Percentiles rank a stretch among this genome's conserved stretches.
Conservation (phyloP, 768 basidiomycete species). For the Suillus subluteus region DNA sequence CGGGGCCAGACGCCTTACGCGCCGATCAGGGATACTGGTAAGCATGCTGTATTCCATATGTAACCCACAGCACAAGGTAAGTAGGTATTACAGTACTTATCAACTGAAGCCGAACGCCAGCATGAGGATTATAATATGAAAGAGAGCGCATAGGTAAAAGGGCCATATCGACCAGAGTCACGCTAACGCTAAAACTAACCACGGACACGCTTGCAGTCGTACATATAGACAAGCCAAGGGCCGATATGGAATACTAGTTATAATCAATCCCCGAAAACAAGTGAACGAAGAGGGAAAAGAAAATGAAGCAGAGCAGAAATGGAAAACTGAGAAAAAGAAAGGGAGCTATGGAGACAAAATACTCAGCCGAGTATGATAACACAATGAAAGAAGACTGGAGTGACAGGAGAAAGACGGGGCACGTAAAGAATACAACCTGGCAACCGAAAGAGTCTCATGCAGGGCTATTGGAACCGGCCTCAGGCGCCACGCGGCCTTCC, state of each 20-base stretch:
- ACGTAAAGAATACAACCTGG: slow-evolving; percentile 30
- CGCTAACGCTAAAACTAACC: slow-evolving; percentile 5
- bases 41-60: slow-evolving; percentile 6
- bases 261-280: slow-evolving; percentile 17
- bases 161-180: slow-evolving; percentile 9
- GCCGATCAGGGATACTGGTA: not conserved
- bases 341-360: slow-evolving; percentile 33
- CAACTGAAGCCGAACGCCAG: slow-evolving; percentile 7
- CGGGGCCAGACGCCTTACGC: not conserved
- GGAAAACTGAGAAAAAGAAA: slow-evolving; percentile 16
- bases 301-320: slow-evolving; percentile 1
- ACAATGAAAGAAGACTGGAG: slow-evolving; percentile 17
- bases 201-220: slow-evolving; percentile 16
- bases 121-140: slow-evolving; percentile 9
- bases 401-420: slow-evolving; percentile 10
- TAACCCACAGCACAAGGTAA: slow-evolving; percentile 11
- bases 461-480: slow-evolving; percentile 22
- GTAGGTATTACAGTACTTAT: slow-evolving; percentile 10
- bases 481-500: slow-evolving; percentile 22
- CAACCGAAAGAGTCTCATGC: slow-evolving; percentile 21
- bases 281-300: slow-evolving; percentile 12
- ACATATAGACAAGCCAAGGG: slow-evolving; percentile 34
- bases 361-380: slow-evolving; percentile 15
- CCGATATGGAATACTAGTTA: slow-evolving; percentile 29
- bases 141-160: slow-evolving; percentile 10